phyloP scores from a whole-genome alignment of 164 flowering plant species.

The Piper longum region DNA sequence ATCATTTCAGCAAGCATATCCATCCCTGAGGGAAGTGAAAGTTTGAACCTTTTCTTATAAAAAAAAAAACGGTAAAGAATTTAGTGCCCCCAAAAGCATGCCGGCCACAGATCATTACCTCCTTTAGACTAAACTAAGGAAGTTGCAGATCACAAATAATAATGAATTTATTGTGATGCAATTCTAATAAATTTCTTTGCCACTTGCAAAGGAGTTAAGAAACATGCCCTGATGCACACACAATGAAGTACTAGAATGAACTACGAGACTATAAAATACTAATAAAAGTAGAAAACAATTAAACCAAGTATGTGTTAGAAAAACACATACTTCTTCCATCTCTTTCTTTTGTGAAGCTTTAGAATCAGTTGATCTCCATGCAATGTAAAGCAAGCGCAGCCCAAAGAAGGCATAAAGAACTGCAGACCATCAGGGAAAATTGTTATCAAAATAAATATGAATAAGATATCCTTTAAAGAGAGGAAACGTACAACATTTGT shows the following conservation, averaged over 20 bases:
- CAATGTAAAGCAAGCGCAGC: constrained; percentile 84
- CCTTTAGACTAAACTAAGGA: too few species aligned
- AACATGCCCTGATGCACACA: not conserved
- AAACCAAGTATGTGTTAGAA: not conserved
- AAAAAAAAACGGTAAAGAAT: too few species aligned
- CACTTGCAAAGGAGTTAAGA: not conserved
- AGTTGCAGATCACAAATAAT: not conserved
- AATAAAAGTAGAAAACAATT: not conserved
- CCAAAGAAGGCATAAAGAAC: constrained; percentile 96
- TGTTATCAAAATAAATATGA: not conserved
- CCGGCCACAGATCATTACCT: too few species aligned
- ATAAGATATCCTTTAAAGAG: too few species aligned
- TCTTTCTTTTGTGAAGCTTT: constrained; percentile 88
- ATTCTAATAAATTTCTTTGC: too few species aligned
- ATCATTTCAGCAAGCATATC: too few species aligned
- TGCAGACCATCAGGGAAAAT: constrained; percentile 19
- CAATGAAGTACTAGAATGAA: not conserved
- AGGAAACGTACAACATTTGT: too few species aligned
- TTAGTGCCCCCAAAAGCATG: too few species aligned
- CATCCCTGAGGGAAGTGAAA: too few species aligned
- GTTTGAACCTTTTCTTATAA: too few species aligned
- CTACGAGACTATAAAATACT: too few species aligned
- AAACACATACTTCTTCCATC: constrained; percentile 77
- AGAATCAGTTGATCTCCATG: constrained; percentile 87
- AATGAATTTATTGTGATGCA: too few species aligned